Evolutionary conservation across 306 rosid genomes (phyloP).

Genomic region (barrel medic (Medicago truncatula)): DNA sequence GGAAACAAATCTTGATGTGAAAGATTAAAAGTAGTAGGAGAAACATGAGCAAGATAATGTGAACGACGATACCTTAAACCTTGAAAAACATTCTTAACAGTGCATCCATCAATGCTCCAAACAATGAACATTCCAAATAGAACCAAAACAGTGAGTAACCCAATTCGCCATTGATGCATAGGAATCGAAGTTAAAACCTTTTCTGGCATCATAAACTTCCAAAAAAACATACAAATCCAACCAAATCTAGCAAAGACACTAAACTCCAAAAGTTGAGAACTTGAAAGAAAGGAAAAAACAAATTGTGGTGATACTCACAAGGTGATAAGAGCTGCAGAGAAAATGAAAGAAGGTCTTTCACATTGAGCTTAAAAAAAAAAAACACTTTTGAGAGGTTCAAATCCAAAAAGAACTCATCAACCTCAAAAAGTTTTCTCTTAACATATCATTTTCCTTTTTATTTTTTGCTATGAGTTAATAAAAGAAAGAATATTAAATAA

Average conservation of each 20-base stretch:
- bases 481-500: no score
- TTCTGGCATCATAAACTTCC: slow-evolving; percentile 63
- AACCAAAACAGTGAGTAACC: slow-evolving; percentile 59
- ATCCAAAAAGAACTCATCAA: neutral
- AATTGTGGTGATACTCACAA: neutral
- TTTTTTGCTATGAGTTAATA: neutral
- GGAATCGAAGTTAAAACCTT: slow-evolving; percentile 55
- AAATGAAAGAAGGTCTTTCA: neutral
- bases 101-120: slow-evolving; percentile 78
- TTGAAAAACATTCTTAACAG: slow-evolving; percentile 59
- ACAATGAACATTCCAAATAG: slow-evolving; percentile 61
- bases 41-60: slow-evolving; percentile 44
- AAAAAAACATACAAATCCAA: neutral
- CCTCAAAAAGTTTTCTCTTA: neutral
- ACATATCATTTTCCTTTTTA: neutral
- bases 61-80: slow-evolving; percentile 57
- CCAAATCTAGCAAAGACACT: neutral
- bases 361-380: neutral
- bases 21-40: slow-evolving; percentile 41
- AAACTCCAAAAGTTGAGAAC: neutral
- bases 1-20: slow-evolving; percentile 15
- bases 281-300: neutral
- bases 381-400: neutral
- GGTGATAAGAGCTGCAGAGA: neutral
- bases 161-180: slow-evolving; percentile 72